These are phyloP conservation scores for Thalassiosira livingstoniorum DNA, from an alignment of 352 stramenopile species.

Conservation along the genomic window DNA sequence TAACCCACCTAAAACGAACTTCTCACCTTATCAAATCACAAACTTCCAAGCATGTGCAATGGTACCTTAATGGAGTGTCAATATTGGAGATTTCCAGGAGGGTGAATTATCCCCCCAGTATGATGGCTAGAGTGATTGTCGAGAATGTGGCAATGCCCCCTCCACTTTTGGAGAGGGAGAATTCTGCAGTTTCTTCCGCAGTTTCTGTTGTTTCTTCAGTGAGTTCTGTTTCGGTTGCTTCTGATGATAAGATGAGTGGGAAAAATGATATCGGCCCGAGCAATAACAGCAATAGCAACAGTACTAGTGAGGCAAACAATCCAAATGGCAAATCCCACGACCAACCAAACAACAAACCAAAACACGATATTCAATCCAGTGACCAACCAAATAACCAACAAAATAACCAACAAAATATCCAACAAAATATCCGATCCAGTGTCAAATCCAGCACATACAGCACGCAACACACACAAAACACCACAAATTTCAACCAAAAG, in stretches of 20 bases:
- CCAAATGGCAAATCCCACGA: neutral
- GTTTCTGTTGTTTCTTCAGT: no score
- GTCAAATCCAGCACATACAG: neutral
- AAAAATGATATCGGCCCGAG: no score
- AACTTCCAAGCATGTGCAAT: slow-evolving; percentile 46
- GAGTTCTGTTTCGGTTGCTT: no score
- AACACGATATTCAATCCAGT: neutral
- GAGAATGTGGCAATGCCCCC: slow-evolving; percentile 58
- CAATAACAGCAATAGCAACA: neutral
- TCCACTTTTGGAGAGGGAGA: neutral
- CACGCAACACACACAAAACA: neutral
- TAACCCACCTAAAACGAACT: slow-evolving; percentile 73
- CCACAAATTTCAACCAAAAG: neutral
- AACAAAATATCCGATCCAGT: no score
- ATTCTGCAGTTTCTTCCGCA: neutral
- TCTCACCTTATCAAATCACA: slow-evolving; percentile 52
- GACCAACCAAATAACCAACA: no score
- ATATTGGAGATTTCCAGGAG: slow-evolving; percentile 69
- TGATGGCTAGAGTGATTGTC: slow-evolving; percentile 74
- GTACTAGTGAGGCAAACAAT: neutral
- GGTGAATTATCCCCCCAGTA: slow-evolving; percentile 70
- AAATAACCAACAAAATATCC: no score
- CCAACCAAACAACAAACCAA: neutral
- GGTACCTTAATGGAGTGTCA: slow-evolving; percentile 64
- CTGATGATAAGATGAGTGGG: no score